Conservation (phyloP, 805 yeast species). For the Suhomyces prunicola region DNA sequence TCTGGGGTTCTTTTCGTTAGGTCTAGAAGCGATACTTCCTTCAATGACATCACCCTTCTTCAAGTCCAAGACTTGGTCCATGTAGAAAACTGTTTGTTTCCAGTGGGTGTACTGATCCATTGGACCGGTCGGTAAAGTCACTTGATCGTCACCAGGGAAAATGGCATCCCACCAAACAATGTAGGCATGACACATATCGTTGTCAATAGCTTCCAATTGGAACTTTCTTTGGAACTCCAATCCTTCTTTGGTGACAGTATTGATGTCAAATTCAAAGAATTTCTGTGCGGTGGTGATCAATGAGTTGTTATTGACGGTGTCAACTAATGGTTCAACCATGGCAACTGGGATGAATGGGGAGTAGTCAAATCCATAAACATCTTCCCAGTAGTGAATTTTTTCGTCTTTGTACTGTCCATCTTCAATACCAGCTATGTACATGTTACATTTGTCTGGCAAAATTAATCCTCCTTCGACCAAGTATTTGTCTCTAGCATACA, state of each 20-base stretch:
- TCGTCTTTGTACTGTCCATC: constrained; percentile 90
- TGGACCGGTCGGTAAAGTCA: constrained; percentile 90
- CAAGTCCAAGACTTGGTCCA: constrained; percentile 73
- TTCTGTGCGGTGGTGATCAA: constrained; percentile 72
- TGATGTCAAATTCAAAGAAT: constrained; percentile 80
- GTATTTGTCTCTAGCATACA: constrained; percentile 90
- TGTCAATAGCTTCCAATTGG: constrained; percentile 66
- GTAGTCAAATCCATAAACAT: constrained; percentile 95
- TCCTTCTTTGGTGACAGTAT: constrained; percentile 81
- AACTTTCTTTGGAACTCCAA: constrained; percentile 74
- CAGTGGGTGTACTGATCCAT: constrained; percentile 94
- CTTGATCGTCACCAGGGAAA: constrained; percentile 69
- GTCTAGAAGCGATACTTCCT: constrained; percentile 72
- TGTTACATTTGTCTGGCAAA: constrained; percentile 89
- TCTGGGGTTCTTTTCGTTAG: constrained; percentile 77
- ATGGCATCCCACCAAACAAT: constrained; percentile 94
- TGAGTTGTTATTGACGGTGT: constrained; percentile 75
- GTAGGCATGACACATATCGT: constrained; percentile 82
- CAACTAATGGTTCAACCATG: constrained; percentile 92
- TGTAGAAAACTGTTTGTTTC: constrained; percentile 96
- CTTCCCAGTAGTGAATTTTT: constrained; percentile 91
- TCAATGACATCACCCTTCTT: constrained; percentile 72
- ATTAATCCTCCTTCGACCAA: constrained; percentile 81
- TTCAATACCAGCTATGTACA: constrained; percentile 88
- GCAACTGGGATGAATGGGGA: constrained; percentile 84